phyloP scores from a whole-genome alignment of 176 grass and related monocot species.

The Paspalum notatum region DNA sequence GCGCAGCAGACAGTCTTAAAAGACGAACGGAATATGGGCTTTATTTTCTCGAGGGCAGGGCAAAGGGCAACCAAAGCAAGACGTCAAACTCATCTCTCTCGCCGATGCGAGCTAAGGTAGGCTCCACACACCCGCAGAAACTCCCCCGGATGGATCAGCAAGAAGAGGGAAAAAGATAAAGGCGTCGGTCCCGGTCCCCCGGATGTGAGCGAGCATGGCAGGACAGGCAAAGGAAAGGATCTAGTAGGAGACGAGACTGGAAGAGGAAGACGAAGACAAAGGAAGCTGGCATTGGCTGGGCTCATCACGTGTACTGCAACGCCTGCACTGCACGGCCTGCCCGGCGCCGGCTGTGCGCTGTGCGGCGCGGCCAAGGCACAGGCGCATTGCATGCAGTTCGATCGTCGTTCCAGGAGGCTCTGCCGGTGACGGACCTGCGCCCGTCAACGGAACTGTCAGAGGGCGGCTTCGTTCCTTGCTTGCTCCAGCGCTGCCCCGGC shows the following conservation, averaged over 20 bases:
- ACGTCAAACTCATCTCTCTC: conserved; percentile 25
- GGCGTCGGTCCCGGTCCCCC: neutral
- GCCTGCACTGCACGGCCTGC: neutral
- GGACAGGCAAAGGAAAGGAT: neutral
- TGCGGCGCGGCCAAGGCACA: neutral
- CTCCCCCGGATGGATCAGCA: neutral
- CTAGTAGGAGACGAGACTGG: too few species aligned
- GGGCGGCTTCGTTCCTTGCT: neutral
- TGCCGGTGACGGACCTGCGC: neutral
- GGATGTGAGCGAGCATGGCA: neutral
- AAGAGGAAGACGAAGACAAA: conserved; percentile 23
- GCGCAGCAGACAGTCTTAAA: conserved; percentile 16
- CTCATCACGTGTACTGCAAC: conserved; percentile 64
- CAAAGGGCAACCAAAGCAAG: neutral
- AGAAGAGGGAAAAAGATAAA: neutral
- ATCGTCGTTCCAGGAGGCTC: neutral
- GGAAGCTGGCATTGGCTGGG: conserved; percentile 22
- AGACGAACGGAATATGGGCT: conserved; percentile 33
- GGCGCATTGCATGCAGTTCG: neutral
- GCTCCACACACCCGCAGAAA: conserved; percentile 9
- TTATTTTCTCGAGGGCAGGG: conserved; percentile 23
- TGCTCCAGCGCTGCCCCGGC: too few species aligned
- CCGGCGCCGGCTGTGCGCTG: neutral
- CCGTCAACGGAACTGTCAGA: conserved; percentile 2
- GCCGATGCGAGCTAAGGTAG: neutral